Base-by-base conservation (phyloP, 768 basidiomycete genomes). In the Suillus spraguei region DNA sequence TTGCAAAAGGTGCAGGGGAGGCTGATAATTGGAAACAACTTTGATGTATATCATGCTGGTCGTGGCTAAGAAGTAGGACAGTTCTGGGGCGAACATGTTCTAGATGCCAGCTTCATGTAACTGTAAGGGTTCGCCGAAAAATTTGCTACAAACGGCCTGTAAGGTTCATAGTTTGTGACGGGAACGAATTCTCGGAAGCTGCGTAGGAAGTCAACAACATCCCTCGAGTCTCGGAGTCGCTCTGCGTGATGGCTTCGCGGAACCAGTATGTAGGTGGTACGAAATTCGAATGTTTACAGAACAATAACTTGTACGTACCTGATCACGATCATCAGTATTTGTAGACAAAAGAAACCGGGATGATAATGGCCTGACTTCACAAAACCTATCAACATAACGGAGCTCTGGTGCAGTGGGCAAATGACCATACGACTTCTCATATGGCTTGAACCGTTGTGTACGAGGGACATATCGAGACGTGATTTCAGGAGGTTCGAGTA, bases 41-140 rank as follows among this genome's bases (percentile, higher is more conserved):
- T 70, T 5, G 67, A 24, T 9, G 59, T 63, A 70, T n/a, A 69
- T 70, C n/a, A 60, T 62, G 55, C 71, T 69, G 0, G 69, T 67
- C 1, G 56, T 36, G 16, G 71, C 67, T 35, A 72, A 42, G 35
- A 68, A 71, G 44, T 50, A 65, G 24, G 71, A 71, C 22, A 72
- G 28, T 0, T 71, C 69, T 2, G 69, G 69, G 2, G 69, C 66
- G 58, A 70, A 72, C 64, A 72, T 68, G 58, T 72, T 62, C 50
- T 63, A 64, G 64, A 69, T 62, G 20, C 72, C 71, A 11, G 36
- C 33, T 16, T 59, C 62, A n/a, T n/a, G n/a, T n/a, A n/a, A n/a
- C n/a, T n/a, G 9, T 64, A 32, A 9, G 62, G 53, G 44, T 6
- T 52, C 11, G 44, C 39, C 39, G 63, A 59, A 17, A 71, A 62